Conservation (phyloP, 73 alveolate genomes). For the Symbiodinium pilosum region DNA sequence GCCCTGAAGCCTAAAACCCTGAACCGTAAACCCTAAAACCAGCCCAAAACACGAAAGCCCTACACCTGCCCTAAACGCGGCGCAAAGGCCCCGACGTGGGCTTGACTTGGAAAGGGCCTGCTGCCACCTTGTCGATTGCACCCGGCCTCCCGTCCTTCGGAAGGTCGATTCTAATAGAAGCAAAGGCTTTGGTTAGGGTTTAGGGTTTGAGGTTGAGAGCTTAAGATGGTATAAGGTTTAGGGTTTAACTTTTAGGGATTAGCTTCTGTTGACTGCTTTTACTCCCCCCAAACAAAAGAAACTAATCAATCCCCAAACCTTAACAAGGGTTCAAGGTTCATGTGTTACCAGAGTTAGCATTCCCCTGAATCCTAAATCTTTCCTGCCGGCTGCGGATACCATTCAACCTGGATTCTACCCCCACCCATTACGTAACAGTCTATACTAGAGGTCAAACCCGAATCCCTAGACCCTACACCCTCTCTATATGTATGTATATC, state of each 20-base stretch:
- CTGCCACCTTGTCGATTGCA: slow-evolving; percentile 44
- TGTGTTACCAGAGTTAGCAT: too few species aligned
- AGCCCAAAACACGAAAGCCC: neutral
- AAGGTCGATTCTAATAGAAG: neutral
- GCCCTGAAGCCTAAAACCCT: neutral
- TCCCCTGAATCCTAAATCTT: too few species aligned
- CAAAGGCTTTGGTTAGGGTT: neutral
- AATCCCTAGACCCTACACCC: too few species aligned
- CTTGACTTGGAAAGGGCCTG: slow-evolving; percentile 75
- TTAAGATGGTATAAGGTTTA: neutral
- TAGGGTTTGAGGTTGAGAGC: neutral
- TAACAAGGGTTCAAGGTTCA: too few species aligned
- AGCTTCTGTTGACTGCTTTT: too few species aligned
- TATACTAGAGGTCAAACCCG: too few species aligned
- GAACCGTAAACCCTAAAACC: neutral
- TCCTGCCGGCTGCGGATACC: too few species aligned
- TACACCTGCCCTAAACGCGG: neutral
- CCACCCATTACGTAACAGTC: too few species aligned
- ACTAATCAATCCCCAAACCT: too few species aligned
- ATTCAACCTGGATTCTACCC: too few species aligned
- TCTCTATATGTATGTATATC: too few species aligned
- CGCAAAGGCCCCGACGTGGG: slow-evolving; percentile 40
- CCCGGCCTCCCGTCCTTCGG: slow-evolving; percentile 67
- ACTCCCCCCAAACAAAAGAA: too few species aligned
- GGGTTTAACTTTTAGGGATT: neutral